Base-by-base conservation (phyloP, 2,329 filamentous ascomycete genomes). In the Lecanosticta acicola region DNA sequence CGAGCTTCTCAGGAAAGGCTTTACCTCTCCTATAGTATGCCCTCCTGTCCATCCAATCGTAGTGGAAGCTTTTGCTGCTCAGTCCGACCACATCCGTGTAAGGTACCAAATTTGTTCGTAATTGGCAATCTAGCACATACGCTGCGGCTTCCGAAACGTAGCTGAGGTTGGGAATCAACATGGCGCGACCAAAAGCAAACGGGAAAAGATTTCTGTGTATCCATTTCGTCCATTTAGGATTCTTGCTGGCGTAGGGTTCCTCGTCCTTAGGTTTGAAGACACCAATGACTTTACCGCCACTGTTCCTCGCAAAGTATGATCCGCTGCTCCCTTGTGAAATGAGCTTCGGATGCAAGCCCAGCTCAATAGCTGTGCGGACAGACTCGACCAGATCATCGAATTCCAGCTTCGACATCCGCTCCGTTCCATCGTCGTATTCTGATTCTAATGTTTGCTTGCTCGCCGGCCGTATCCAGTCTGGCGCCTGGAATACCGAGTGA, bases 241-340 rank as follows among this genome's bases (percentile, higher is more conserved):
- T 98, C 57, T 88, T 85, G 24, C 87, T 93, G 1, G 93, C 93
- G 64, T 96, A 98, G 1, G 93, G 93, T 67, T 98, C 94, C 70
- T 98, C 93, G 59, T 98, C 93, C 70, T 98, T 98, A 34, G 93
- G 93, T 67, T 98, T 98, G 72, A 98, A 98, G 3, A 98, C 93
- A 29, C 90, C 93, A 3, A 98, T 88, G 13, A 96, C 87, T 71
- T 94, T 96, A 41, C 93, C 93, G 46, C 91, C 84, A 1, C 80
- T 80, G 60, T 95, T 94, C 48, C 90, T 79, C 19, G 93, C 93
- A 75, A 98, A 98, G 71, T 98, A 98, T 67, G 90, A 96, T 39
- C 93, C 93, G 2, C 93, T 97, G 68, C 91, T 97, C 32, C 93
- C 93, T 66, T 98, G 93, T 0, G 90, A 84, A 57, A 98, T 98